phyloP scores from a whole-genome alignment of 2,329 filamentous ascomycete genomes.

The Beauveria australis region DNA sequence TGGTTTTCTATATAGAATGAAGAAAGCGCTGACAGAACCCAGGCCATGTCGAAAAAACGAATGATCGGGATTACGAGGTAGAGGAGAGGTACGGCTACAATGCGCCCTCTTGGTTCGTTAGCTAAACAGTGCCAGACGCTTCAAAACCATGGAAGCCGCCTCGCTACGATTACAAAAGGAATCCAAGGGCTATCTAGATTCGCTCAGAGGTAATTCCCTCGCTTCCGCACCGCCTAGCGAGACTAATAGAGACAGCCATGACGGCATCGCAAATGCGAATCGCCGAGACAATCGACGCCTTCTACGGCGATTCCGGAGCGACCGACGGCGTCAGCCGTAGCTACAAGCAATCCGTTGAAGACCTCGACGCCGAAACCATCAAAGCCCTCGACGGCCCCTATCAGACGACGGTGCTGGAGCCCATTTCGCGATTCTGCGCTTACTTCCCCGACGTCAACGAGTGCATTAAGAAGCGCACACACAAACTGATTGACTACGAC shows the following conservation, averaged over 20 bases:
- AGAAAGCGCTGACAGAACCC: slow-evolving; percentile 13
- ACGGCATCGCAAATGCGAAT: slow-evolving; percentile 99
- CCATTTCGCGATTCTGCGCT: slow-evolving; percentile 90
- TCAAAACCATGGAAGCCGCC: slow-evolving; percentile 94
- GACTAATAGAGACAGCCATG: slow-evolving; percentile 58
- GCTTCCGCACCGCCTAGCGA: too few relatives aligned
- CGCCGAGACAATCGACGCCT: slow-evolving; percentile 97
- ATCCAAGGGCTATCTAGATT: slow-evolving; percentile 96
- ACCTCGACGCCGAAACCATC: slow-evolving; percentile 95
- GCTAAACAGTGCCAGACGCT: slow-evolving; percentile 55
- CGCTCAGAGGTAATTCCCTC: slow-evolving; percentile 61
- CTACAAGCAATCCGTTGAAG: slow-evolving; percentile 97
- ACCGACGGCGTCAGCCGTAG: slow-evolving; percentile 91
- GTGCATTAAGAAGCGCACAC: slow-evolving; percentile 97
- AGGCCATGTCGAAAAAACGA: slow-evolving; percentile 97
- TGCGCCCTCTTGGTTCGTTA: neutral
- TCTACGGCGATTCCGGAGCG: slow-evolving; percentile 93
- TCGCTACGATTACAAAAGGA: slow-evolving; percentile 91
- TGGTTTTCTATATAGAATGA: neutral
- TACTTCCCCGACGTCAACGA: slow-evolving; percentile 99
- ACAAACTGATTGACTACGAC: slow-evolving; percentile 98
- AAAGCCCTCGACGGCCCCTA: slow-evolving; percentile 97
- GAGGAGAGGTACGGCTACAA: slow-evolving; percentile 63
- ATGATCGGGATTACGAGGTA: slow-evolving; percentile 96
- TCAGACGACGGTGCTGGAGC: slow-evolving; percentile 86